Conservation (phyloP, 768 basidiomycete species). For the Calvatia gigantea region DNA sequence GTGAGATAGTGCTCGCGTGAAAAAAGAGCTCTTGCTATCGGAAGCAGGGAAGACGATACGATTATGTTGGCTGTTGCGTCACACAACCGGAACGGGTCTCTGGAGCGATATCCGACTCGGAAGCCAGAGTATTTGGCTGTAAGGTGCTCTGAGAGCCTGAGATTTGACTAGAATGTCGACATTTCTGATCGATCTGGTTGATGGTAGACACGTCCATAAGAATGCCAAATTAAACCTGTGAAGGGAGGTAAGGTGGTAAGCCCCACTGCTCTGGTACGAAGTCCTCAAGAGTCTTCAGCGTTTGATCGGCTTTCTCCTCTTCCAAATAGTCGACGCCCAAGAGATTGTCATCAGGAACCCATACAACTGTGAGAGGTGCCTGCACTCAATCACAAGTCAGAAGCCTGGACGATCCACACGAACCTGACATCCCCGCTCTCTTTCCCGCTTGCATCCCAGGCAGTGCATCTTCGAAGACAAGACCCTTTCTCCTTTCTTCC, state of each 20-base stretch:
- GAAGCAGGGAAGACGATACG: not conserved
- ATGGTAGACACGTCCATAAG: not conserved
- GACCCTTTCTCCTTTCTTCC: conserved; percentile 53
- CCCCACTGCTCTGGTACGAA: conserved; percentile 86
- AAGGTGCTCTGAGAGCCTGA: not conserved
- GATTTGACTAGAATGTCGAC: not conserved
- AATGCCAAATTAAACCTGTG: not conserved
- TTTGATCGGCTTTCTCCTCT: conserved; percentile 55
- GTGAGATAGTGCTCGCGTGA: not conserved
- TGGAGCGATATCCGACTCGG: conserved; percentile 3
- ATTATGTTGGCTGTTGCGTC: not conserved
- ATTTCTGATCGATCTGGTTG: not conserved
- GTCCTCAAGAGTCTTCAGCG: conserved; percentile 58
- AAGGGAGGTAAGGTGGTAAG: conserved; percentile 59
- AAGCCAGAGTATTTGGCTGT: not conserved
- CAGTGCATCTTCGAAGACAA: conserved; percentile 83
- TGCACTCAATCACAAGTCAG: conserved; percentile 4
- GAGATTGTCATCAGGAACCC: conserved; percentile 79
- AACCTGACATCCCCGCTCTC: conserved; percentile 84
- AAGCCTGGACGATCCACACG: conserved; percentile 14
- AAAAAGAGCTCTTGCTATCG: not conserved
- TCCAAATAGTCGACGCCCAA: conserved; percentile 45
- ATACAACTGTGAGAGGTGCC: conserved; percentile 52
- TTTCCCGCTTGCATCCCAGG: conserved; percentile 78
- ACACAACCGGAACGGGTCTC: not conserved